A percentile compares a stretch with the other conserved stretches of the same genome.
These are phyloP conservation scores for Pyrenopolyporus hunteri DNA, from an alignment of 495 filamentous ascomycete genomes.

Conservation along the genomic window DNA sequence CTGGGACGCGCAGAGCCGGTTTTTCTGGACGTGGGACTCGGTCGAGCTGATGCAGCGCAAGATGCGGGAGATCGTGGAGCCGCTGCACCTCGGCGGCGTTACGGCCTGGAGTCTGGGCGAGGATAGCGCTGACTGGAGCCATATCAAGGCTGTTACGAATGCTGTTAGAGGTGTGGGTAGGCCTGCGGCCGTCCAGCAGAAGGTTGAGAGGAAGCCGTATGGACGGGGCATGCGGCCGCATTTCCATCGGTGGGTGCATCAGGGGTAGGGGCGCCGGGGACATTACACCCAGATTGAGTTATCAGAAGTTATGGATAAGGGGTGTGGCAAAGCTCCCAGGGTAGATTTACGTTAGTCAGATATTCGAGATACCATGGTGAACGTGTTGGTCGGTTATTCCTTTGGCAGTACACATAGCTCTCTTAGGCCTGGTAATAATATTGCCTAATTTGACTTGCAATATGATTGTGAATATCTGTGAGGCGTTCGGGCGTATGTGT, in stretches of 20 bases:
- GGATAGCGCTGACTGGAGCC: constrained; percentile 60
- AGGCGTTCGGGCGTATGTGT: no score
- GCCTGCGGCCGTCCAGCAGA: no score
- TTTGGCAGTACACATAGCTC: no score
- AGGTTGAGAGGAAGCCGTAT: background rate
- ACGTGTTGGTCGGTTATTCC: no score
- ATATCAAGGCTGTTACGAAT: constrained; percentile 46
- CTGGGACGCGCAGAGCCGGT: constrained; percentile 53
- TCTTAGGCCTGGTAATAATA: no score
- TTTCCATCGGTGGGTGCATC: background rate
- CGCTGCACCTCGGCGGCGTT: constrained; percentile 61
- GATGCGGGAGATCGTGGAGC: constrained; percentile 61
- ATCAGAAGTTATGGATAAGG: background rate
- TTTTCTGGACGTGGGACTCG: constrained; percentile 76
- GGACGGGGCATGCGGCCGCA: background rate
- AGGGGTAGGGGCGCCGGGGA: background rate
- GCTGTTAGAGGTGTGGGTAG: background rate
- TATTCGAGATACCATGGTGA: no score
- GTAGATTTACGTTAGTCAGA: no score
- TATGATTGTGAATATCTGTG: no score
- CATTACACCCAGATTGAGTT: background rate
- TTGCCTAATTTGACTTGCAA: no score
- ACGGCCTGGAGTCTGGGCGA: constrained; percentile 66
- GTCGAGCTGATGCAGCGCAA: constrained; percentile 60
- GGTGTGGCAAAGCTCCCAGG: no score